Evolutionary conservation across 768 basidiomycete genomes (phyloP), one percentile per base, ranked within the genome.

Genomic region (Astraeus odoratus): DNA sequence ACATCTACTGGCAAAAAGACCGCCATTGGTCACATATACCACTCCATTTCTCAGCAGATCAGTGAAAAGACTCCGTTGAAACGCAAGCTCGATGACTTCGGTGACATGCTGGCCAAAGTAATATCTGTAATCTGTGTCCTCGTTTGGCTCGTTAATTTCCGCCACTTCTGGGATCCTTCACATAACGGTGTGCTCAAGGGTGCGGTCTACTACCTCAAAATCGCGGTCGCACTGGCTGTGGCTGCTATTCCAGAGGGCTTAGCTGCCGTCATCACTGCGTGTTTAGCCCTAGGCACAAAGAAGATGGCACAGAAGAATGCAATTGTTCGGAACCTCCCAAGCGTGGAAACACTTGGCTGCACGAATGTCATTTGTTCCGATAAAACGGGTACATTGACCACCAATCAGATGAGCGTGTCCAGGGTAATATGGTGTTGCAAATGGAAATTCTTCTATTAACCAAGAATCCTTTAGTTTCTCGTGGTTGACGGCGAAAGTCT

Each of bases 231-330:
- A 4, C 73, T 99, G 36, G 95, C 96, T n/a, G 95, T 99, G 31
- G 95, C 95, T 47, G 95, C 95, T 31, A 99, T 98, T 59, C 95
- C 96, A 0, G 95, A 99, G 67, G 95, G 95, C 48, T 70, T 99
- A n/a, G 93, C 95, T 27, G 94, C 93, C 41, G 95, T 99, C 47
- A 96, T 98, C 59, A 99, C 95, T 7, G 93, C 93, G 8, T 97
- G 94, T 65, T 67, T 99, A 30, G 94, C 96, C 8, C 75, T 99
- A 12, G 96, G 95, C 16, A 97, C 95, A 15, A 93, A 96, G 72
- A 97, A 96, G 67, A 99, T 99, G 95, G 94, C 95, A 1, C 88
- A 96, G 72, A 88, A 94, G 69, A 96, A 97, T 51, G 95, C 95
- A 2, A 99, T 99, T 57, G 95, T 99, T 43, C 73, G 94, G 56